phyloP scores from a whole-genome alignment of 1,284 basidiomycete species.

The Fomitopsis schrenkii region DNA sequence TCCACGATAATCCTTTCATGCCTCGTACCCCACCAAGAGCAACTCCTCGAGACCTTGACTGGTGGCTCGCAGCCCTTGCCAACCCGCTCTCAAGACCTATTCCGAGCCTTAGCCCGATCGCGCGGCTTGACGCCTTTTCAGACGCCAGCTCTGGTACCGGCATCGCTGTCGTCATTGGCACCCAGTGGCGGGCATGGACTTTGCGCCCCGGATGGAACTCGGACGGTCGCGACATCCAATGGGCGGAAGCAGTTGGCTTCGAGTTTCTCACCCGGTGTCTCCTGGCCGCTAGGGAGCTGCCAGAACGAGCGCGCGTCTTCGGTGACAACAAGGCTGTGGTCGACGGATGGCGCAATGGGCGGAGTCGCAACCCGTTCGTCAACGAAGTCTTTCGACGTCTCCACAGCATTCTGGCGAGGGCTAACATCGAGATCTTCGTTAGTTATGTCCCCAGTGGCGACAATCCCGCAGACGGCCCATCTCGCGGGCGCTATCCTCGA shows the following conservation, averaged over 20 bases:
- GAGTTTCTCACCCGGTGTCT: not conserved
- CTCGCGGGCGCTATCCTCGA: not conserved
- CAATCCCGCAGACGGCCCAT: slow-evolving; percentile 3
- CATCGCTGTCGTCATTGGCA: slow-evolving; percentile 8
- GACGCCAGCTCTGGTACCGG: slow-evolving; percentile 13
- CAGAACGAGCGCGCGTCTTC: not conserved
- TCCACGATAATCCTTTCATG: not conserved
- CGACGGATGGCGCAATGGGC: not conserved
- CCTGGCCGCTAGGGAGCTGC: too few species aligned
- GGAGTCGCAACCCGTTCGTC: not conserved
- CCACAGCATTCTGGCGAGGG: too few species aligned
- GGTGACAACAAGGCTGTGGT: not conserved
- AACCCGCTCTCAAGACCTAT: not conserved
- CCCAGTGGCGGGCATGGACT: slow-evolving; percentile 8
- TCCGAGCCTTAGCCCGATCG: not conserved
- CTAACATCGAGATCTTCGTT: not conserved
- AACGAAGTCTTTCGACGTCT: not conserved
- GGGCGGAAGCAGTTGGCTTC: slow-evolving; percentile 12
- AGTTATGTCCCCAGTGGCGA: not conserved
- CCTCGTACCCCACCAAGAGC: not conserved
- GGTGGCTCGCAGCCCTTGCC: not conserved
- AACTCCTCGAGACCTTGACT: not conserved
- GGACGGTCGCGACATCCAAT: slow-evolving; percentile 11
- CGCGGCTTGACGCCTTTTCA: not conserved
- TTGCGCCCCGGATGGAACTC: slow-evolving; percentile 8